phyloP scores from a whole-genome alignment of 78 protist species.

The Dictyostelium purpureum region DNA sequence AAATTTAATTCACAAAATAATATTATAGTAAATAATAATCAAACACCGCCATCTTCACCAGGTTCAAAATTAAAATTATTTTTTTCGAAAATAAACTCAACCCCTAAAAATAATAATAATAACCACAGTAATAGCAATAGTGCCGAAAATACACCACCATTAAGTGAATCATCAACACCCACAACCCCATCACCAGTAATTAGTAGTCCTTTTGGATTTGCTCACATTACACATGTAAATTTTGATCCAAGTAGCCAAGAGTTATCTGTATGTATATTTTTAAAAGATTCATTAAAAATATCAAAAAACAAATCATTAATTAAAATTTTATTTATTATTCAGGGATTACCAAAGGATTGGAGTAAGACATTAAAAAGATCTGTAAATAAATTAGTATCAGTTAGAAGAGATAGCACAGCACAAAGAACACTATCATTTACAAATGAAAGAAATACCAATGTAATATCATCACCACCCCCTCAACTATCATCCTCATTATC shows the following conservation, averaged over 20 bases:
- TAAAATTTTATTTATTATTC: not conserved
- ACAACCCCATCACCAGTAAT: not conserved
- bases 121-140: not conserved
- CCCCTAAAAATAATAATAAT: not conserved
- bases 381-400: slow-evolving; percentile 39
- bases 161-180: not conserved
- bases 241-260: slow-evolving; percentile 35
- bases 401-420: slow-evolving; percentile 56
- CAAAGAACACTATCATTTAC: not conserved
- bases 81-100: slow-evolving; percentile 15
- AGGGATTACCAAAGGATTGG: slow-evolving; percentile 64
- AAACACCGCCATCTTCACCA: slow-evolving; percentile 16
- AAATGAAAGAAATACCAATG: not conserved
- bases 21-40: not conserved
- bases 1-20: not conserved
- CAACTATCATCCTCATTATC: not conserved
- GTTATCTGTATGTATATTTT: slow-evolving; percentile 8
- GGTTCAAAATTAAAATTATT: not conserved
- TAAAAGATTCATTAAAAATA: not conserved
- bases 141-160: not conserved
- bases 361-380: slow-evolving; percentile 48
- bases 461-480: not conserved
- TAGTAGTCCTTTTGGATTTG: slow-evolving; percentile 46
- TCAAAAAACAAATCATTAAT: not conserved
- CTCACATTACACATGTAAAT: slow-evolving; percentile 37